A percentile compares a stretch with the other conserved stretches of the same genome.
phyloP scores from a whole-genome alignment of 2,329 filamentous ascomycete genomes.

The Aspergillus sp. region DNA sequence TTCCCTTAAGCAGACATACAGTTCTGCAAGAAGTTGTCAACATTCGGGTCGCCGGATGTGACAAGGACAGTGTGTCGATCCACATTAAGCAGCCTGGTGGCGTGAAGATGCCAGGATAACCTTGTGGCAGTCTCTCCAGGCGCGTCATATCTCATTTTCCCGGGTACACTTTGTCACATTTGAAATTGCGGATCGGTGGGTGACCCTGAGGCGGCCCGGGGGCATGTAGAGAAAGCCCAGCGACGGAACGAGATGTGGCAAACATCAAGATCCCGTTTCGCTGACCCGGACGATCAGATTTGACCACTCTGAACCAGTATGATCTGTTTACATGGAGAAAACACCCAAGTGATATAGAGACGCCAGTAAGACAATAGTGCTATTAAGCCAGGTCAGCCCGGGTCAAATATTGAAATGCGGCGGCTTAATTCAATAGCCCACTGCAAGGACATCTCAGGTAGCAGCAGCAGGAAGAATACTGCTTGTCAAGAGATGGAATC shows the following conservation, averaged over 20 bases:
- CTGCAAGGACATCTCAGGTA: background rate
- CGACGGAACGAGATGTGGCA: background rate
- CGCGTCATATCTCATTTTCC: background rate
- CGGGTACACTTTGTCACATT: background rate
- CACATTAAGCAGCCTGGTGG: background rate
- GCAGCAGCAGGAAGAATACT: background rate
- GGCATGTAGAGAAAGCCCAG: background rate
- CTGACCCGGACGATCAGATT: background rate
- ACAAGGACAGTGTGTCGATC: background rate
- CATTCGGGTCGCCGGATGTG: background rate
- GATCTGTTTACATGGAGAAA: background rate
- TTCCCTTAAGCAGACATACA: background rate
- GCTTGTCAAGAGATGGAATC: background rate
- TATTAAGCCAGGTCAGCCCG: slow-evolving; percentile 6
- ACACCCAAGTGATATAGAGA: background rate
- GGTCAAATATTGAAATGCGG: background rate
- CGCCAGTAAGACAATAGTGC: background rate
- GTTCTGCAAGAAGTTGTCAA: background rate
- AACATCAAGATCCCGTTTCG: background rate
- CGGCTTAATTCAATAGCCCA: background rate
- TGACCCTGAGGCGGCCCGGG: background rate
- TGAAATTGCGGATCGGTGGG: background rate
- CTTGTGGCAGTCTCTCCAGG: background rate
- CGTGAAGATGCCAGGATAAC: background rate
- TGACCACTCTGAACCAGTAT: background rate